Evolutionary conservation across 306 rosid genomes (phyloP), one percentile per base, ranked within the genome.

Genomic region (Parietaria judaica): DNA sequence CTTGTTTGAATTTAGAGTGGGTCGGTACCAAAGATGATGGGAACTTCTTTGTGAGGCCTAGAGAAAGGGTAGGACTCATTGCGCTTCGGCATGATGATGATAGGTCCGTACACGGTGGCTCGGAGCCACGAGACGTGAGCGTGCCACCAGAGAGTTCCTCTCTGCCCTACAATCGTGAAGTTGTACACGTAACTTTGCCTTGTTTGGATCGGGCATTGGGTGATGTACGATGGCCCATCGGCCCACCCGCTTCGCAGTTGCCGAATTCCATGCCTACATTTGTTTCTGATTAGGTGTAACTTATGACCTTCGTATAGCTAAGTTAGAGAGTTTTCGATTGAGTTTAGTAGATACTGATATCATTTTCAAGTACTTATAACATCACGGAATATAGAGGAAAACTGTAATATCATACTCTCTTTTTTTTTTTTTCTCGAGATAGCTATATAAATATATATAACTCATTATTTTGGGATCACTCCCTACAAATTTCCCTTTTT

Each of bases 111-210:
- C 4, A 86, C 51, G 14, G 90, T 81, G 47, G 87, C 79, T 66
- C 95, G 79, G 52, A 86, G 59, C 89, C 89, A 86, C 13, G 87
- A 76, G 51, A 83, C 51, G 70, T 86, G 89, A 57, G 89, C 85
- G 69, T 80, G 89, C 89, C 89, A 86, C 56, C 75, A 83, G 7
- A 86, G 71, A 64, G 87, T 83, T 58, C 89, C 95, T 67, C 87
- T 80, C 69, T 86, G 87, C 2, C 87, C 95, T 55, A 70, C 78
- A 54, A 79, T 67, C 74, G 75, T 86, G 85, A 80, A 86, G 66
- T 86, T 83, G 75, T 86, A 86, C 56, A 83, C 79, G 60, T 78
- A 83, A 49, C 80, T 84, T 49, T 74, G 77, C 0, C 84, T 79
- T 3, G 66, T 84, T 72, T 78, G 80, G 48, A 87, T 81, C 8